Base-by-base conservation (phyloP, 768 basidiomycete genomes). In the Trametes gibbosa region DNA sequence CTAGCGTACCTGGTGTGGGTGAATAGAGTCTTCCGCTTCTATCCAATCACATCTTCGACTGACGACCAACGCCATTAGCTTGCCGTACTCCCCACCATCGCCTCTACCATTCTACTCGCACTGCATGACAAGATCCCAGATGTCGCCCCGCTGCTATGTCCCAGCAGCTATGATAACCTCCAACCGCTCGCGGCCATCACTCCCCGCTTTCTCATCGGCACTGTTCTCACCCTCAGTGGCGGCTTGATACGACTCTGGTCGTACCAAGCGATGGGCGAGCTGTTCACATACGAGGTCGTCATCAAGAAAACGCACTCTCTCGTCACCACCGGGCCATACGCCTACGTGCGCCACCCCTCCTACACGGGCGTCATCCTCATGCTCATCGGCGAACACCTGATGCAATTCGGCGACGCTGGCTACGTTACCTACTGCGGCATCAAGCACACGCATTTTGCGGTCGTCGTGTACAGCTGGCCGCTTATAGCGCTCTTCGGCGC, bases 251-350 rank as follows among this genome's bases (percentile, higher is more conserved):
- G 80, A 10, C 48, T 73, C 7, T 63, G 62, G 55, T 77, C 73
- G 49, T 78, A 71, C 62, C 70, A 64, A 8, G 58, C 64, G 13
- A 65, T 79, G 21, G 72, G 73, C 13, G 43, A 59, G 6, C 58
- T 72, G 29, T 77, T 75, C 63, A 78, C 75, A 9, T 79, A 77
- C 46, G 70, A 76, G 32, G 60, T 77, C 23, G 65, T 68, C 17
- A 70, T 77, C 23, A 70, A 67, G 7, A 63, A 66, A 10, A 46
- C 68, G 19, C 77, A 79, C 59, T 59, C 59, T 46, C 68, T 79
- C 12, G 62, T 79, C 50, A 76, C 73, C 1, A 58, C 65, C 2
- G 76, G 76, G 0, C 77, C 76, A 4, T 79, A 79, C 59, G 53
- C 69, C 35, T 48, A 71, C 41, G 75, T 77, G 19, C 74, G 75